phyloP scores from a whole-genome alignment of 2,329 filamentous ascomycete species.

The Chalaropsis thielavioides region DNA sequence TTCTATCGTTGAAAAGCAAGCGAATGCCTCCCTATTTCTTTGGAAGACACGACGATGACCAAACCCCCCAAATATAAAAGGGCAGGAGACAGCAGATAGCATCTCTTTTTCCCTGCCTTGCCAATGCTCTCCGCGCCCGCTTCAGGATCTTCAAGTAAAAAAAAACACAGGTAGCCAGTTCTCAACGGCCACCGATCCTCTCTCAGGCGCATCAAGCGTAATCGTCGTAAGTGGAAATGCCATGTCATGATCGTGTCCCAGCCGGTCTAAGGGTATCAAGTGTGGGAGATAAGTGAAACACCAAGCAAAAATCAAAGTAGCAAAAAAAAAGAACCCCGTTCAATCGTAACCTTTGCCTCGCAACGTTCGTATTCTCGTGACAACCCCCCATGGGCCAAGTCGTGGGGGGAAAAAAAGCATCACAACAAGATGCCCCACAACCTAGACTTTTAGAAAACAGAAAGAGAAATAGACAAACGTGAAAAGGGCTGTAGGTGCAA shows the following conservation, averaged over 20 bases:
- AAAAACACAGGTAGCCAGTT: conserved; percentile 12
- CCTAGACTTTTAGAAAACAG: conserved; percentile 11
- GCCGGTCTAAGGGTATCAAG: conserved; percentile 23
- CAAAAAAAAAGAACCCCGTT: conserved; percentile 21
- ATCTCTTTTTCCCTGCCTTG: conserved; percentile 12
- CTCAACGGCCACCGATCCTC: conserved; percentile 15
- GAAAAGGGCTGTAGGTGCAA: conserved; percentile 2
- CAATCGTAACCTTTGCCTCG: conserved; percentile 18
- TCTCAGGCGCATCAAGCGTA: conserved; percentile 18
- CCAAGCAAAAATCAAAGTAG: conserved; percentile 20
- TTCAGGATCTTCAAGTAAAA: conserved; percentile 17
- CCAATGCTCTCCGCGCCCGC: conserved; percentile 18
- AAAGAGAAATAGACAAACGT: conserved; percentile 12
- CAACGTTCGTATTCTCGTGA: conserved; percentile 23
- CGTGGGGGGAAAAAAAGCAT: not conserved
- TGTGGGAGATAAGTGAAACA: conserved; percentile 17
- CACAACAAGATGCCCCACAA: not conserved
- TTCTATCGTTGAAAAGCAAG: conserved; percentile 27
- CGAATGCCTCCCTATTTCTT: conserved; percentile 25
- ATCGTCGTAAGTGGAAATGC: conserved; percentile 18
- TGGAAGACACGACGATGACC: conserved; percentile 23
- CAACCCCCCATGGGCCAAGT: conserved; percentile 20
- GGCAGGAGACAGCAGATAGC: conserved; percentile 10
- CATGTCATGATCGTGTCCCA: conserved; percentile 20
- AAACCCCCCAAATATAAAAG: conserved; percentile 17